Evolutionary conservation across 2,329 filamentous ascomycete species (phyloP).

Genomic region (Zymoseptoria passerinii): DNA sequence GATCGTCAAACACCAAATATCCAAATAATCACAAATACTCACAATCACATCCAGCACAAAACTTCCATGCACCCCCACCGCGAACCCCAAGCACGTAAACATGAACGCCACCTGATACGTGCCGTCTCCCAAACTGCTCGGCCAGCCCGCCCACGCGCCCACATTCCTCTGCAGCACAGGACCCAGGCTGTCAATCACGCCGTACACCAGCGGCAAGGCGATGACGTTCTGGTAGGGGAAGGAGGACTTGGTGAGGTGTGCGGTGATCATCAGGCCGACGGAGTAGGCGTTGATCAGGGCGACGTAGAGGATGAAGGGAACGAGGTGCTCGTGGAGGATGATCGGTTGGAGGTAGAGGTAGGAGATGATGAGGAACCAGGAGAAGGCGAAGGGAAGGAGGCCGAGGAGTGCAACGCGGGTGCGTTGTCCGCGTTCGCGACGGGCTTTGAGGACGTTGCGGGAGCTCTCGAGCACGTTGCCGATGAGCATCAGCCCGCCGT

Average conservation of each 20-base stretch:
- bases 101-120: slow-evolving; percentile 89
- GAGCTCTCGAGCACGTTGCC: slow-evolving; percentile 77
- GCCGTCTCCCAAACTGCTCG: slow-evolving; percentile 57
- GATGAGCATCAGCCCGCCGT: slow-evolving; percentile 71
- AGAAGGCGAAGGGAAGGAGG: slow-evolving; percentile 68
- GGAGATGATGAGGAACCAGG: slow-evolving; percentile 66
- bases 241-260: slow-evolving; percentile 75
- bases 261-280: slow-evolving; percentile 91
- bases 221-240: slow-evolving; percentile 92
- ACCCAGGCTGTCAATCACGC: slow-evolving; percentile 71
- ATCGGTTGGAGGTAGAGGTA: slow-evolving; percentile 81
- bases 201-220: slow-evolving; percentile 65
- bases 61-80: slow-evolving; percentile 87
- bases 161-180: slow-evolving; percentile 49
- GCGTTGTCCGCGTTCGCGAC: slow-evolving; percentile 63
- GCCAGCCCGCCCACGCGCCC: slow-evolving; percentile 53
- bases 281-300: slow-evolving; percentile 83
- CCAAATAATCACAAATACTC: slow-evolving; percentile 93
- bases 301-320: slow-evolving; percentile 83
- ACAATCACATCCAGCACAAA: slow-evolving; percentile 97
- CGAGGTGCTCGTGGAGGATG: slow-evolving; percentile 72
- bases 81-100: slow-evolving; percentile 77
- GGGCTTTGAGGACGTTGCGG: slow-evolving; percentile 74
- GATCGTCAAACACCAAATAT: slow-evolving; percentile 97
- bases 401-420: slow-evolving; percentile 70